phyloP scores from a whole-genome alignment of 2,329 filamentous ascomycete genomes.

The Incumbomyces delicatus region DNA sequence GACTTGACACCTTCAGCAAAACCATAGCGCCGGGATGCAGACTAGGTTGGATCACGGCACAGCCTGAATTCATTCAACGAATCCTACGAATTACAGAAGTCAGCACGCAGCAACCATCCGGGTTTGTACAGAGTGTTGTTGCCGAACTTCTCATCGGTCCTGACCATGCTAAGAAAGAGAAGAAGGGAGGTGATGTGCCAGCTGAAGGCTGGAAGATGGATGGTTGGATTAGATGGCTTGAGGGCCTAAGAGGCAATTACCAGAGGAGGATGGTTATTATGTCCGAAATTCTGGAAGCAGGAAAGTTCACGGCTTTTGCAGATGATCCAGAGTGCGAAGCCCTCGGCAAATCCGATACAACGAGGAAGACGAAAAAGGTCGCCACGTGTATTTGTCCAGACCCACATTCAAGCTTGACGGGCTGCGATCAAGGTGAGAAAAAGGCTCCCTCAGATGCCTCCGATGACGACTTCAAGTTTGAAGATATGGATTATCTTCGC shows the following conservation, averaged over 20 bases:
- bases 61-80: constrained; percentile 67
- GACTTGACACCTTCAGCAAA: constrained; percentile 90
- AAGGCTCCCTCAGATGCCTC: constrained; percentile 19
- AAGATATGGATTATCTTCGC: constrained; percentile 48
- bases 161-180: constrained; percentile 38
- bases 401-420: constrained; percentile 11
- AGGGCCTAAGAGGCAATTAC: constrained; percentile 72
- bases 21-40: constrained; percentile 83
- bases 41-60: constrained; percentile 80
- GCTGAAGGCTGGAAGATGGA: constrained; percentile 64
- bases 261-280: constrained; percentile 75
- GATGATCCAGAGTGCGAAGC: constrained; percentile 27
- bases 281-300: constrained; percentile 62
- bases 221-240: constrained; percentile 87
- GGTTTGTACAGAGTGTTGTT: constrained; percentile 79
- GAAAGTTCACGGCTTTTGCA: constrained; percentile 45
- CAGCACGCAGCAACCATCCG: constrained; percentile 73
- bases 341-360: constrained; percentile 25
- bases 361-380: neutral
- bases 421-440: constrained; percentile 9
- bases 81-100: constrained; percentile 65
- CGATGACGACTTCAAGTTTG: constrained; percentile 56
- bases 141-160: constrained; percentile 67
- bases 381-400: neutral
- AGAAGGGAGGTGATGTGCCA: constrained; percentile 37